Percentiles rank a stretch among this genome's conserved stretches.
These are phyloP conservation scores for Auricularia heimuer DNA, from an alignment of 768 basidiomycete genomes.

Conservation along the genomic window DNA sequence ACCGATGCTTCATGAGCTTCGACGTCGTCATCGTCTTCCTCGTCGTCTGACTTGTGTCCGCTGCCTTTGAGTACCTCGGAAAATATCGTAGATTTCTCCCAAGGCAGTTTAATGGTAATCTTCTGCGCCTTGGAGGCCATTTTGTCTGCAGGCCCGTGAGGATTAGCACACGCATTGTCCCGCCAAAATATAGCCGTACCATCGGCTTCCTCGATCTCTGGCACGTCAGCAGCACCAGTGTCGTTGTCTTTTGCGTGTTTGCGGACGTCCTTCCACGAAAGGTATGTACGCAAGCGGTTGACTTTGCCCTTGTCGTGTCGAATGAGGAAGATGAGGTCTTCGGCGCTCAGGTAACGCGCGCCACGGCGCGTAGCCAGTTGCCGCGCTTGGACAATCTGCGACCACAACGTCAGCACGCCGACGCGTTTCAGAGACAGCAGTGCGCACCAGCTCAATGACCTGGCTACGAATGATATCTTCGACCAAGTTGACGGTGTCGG, in stretches of 20 bases:
- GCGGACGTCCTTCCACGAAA: conserved; percentile 95
- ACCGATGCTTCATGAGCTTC: conserved; percentile 95
- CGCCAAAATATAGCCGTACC: conserved; percentile 43
- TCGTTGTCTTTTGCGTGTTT: conserved; percentile 91
- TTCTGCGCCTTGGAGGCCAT: conserved; percentile 78
- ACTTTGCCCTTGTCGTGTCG: conserved; percentile 91
- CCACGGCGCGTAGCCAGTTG: conserved; percentile 72
- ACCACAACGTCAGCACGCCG: neutral
- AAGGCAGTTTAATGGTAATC: conserved; percentile 89
- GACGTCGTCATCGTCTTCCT: conserved; percentile 92
- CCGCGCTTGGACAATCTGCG: conserved; percentile 81
- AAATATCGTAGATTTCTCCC: conserved; percentile 90
- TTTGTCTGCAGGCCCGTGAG: conserved; percentile 43
- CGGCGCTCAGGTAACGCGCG: conserved; percentile 77
- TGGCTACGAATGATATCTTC: conserved; percentile 90
- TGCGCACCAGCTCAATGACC: conserved; percentile 74
- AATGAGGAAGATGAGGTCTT: conserved; percentile 95
- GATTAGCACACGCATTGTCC: neutral
- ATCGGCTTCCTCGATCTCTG: conserved; percentile 71
- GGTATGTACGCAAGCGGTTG: conserved; percentile 82
- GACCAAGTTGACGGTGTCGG: conserved; percentile 85
- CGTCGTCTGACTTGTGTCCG: conserved; percentile 82
- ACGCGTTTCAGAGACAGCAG: neutral
- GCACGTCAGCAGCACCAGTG: conserved; percentile 72
- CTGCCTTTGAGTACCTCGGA: conserved; percentile 70